Conservation (phyloP, 176 grass and related monocot genomes). For the Avena eriantha region DNA sequence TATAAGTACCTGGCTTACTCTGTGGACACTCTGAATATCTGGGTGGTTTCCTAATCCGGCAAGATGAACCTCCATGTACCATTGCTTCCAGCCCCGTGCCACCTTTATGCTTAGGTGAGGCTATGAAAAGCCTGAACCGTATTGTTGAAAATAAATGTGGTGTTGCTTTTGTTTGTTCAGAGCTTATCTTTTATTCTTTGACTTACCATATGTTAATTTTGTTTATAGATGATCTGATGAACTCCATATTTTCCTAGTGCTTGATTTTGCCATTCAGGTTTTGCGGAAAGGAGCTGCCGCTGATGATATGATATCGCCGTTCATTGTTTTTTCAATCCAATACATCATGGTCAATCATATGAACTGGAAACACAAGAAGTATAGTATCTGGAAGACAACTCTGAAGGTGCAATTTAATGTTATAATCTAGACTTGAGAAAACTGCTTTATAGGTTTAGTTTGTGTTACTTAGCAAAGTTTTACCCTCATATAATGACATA, state of each 20-base stretch:
- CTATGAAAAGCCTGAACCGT: neutral
- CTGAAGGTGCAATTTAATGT: constrained; percentile 61
- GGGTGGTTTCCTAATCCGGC: neutral
- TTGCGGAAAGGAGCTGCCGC: constrained; percentile 68
- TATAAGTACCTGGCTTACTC: neutral
- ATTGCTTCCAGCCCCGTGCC: neutral
- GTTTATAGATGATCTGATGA: constrained; percentile 43
- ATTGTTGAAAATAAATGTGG: neutral
- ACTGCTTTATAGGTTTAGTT: neutral
- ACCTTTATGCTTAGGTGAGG: neutral
- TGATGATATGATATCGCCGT: constrained; percentile 63
- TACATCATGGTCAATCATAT: constrained; percentile 92
- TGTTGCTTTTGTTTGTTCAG: neutral
- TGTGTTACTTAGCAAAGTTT: neutral
- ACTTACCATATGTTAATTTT: neutral
- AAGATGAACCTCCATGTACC: neutral
- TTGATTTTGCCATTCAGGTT: constrained; percentile 88
- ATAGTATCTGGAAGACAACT: constrained; percentile 68
- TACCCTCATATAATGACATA: neutral
- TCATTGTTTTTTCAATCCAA: constrained; percentile 79
- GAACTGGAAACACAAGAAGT: constrained; percentile 85
- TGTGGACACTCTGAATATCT: neutral
- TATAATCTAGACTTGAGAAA: neutral
- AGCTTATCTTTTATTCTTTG: constrained; percentile 6
- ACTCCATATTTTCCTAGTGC: constrained; percentile 64